Evolutionary conservation across 495 filamentous ascomycete species (phyloP).

Genomic region (Aspergillus carlsbadensis): DNA sequence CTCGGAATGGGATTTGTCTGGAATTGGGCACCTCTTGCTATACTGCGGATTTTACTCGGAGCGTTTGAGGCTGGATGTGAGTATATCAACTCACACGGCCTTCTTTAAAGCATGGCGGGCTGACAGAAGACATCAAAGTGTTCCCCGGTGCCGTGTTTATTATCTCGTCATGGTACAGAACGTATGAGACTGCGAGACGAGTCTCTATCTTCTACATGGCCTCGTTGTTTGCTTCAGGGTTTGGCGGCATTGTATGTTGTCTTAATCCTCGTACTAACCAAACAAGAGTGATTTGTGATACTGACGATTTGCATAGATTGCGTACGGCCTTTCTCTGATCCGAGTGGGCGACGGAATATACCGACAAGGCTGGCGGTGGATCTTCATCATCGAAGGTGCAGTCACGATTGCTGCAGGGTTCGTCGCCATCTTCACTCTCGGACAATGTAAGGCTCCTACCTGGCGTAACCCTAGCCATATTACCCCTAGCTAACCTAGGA

Average conservation of each 20-base stretch:
- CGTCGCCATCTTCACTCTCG: background rate
- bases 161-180: background rate
- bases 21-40: background rate
- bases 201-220: background rate
- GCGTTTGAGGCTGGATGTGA: background rate
- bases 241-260: background rate
- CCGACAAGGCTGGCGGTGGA: slow-evolving; percentile 1
- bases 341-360: background rate
- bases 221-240: background rate
- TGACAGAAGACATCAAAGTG: too few species aligned
- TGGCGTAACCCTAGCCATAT: too few species aligned
- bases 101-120: too few species aligned
- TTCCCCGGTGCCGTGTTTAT: background rate
- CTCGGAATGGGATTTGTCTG: background rate
- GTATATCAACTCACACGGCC: too few species aligned
- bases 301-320: background rate
- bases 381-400: background rate
- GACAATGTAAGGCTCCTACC: background rate
- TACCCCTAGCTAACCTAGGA: too few species aligned
- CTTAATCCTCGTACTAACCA: background rate
- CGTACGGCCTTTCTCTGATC: background rate
- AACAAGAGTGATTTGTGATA: background rate
- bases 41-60: background rate
- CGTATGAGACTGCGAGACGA: background rate
- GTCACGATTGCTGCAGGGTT: background rate